Evolutionary conservation across 2,329 filamentous ascomycete genomes (phyloP), one percentile per base, ranked within the genome.

Genomic region (Aspergillus ibericus): DNA sequence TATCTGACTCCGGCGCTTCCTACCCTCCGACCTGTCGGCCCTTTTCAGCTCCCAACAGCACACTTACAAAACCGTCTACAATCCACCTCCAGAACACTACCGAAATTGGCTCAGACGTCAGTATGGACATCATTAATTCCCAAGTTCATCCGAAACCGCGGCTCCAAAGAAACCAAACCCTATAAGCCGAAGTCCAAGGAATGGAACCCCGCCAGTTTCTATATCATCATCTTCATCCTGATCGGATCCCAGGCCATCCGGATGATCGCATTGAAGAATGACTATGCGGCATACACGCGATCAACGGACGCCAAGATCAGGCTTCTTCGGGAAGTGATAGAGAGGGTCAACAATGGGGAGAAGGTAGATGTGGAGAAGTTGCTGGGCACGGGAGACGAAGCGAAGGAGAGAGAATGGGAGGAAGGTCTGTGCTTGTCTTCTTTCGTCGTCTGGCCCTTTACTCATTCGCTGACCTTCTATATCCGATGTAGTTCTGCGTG

Each of bases 201-300:
- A 66, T 91, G 88, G 87, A 93, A 93, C 66, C 90, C 91, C 2
- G 89, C 89, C 18, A 92, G 88, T 0, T 93, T 92, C 70, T 95
- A 88, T 74, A 91, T 93, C 66, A 80, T 88, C 67, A 91, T 93
- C 63, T 92, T 92, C 69, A 80, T 92, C 40, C 83, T 98, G 63
- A 93, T 98, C 63, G 96, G 96, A 4, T 96, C 92, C 61, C 96
- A 97, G 82, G 91, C 93, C 13, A 97, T 99, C 67, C 91, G 97
- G 69, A 90, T 95, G 82, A 88, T 99, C 70, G 83, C 87, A 35
- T 74, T 98, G 68, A 89, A 88, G 68, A 90, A 90, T 66, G 88
- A 93, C 52, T 89, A 88, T 70, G 81, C 83, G 32, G 85, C 87
- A 9, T 93, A 90, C 67, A 85, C 82, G 70, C 86, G 93, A 52